Evolutionary conservation across 2,329 filamentous ascomycete genomes (phyloP).

Genomic region (Plenodomus biglobosus): DNA sequence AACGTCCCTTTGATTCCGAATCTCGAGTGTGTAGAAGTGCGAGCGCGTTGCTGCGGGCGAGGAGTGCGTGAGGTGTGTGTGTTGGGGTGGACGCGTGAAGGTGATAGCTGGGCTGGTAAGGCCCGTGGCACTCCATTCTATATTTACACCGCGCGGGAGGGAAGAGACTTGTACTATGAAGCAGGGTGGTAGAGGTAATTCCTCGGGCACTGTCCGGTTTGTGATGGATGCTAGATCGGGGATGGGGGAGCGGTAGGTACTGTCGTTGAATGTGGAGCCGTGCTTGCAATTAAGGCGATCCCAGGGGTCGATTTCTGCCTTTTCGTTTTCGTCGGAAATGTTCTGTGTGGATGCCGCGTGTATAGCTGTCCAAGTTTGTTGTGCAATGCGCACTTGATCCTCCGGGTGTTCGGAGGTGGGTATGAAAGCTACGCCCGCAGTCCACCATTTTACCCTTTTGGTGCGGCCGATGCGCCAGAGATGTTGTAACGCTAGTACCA

Average conservation of each 20-base stretch:
- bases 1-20: conserved; percentile 5
- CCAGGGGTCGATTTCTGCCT: conserved; percentile 65
- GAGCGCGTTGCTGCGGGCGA: not conserved
- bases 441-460: conserved; percentile 73
- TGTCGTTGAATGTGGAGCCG: conserved; percentile 19
- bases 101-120: conserved; percentile 34
- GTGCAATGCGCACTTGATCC: conserved; percentile 41
- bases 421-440: conserved; percentile 64
- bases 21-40: conserved; percentile 20
- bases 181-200: conserved; percentile 58
- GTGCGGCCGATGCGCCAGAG: conserved; percentile 78
- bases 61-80: not conserved
- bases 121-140: conserved; percentile 84
- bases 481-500: conserved; percentile 79
- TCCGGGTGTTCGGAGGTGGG: conserved; percentile 10
- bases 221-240: conserved; percentile 20
- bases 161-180: conserved; percentile 75
- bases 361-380: conserved; percentile 49
- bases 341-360: not conserved
- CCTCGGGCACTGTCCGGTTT: not conserved
- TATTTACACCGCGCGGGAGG: conserved; percentile 69
- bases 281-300: conserved; percentile 64
- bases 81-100: not conserved
- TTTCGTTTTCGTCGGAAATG: conserved; percentile 13
- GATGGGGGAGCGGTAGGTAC: conserved; percentile 47